Base-by-base conservation (phyloP, 2,329 filamentous ascomycete species). In the Neurospora sp. region DNA sequence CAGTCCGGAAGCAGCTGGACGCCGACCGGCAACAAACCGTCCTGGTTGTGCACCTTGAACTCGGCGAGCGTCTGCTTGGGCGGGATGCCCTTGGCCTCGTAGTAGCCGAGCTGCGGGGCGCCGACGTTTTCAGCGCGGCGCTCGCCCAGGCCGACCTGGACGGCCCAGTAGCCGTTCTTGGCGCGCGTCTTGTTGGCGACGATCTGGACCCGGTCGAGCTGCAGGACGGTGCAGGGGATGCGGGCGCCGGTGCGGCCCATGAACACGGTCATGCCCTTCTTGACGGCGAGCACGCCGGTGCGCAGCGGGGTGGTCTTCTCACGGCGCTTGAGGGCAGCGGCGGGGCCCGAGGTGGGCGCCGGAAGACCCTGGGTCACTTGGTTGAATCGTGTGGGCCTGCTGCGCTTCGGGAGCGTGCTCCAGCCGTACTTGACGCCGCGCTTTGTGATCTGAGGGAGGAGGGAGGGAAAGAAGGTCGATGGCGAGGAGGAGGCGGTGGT, bases 251-350 rank as follows among this genome's bases (percentile, higher is more conserved):
- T 91, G 75, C 89, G 87, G 77, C 93, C 90, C 85, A 91, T 98
- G 74, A 97, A 82, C 71, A 91, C 94, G 62, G 93, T 97, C 92
- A 99, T 98, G 80, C 96, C 96, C 83, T 94, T 95, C 83, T 99
- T 99, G 78, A 90, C 86, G 12, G 91, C 93, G 66, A 99, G 85
- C 8, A 92, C 89, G 38, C 96, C 96, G 2, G 93, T 90, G 37
- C 96, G 91, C 57, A 89, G 76, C 0, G 88, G 88, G 15, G 88
- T 87, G 17, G 87, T 88, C 73, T 82, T 83, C 74, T 83, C 85
- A 75, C 83, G 85, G 66, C 88, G 86, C 80, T 82, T 81, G 71
- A 90, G 84, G 6, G 88, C 88, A 10, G 88, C 88, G 1, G 86
- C 86, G 1, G 87, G 87, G 0, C 87, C 87, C 8, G 85, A 83